Percentiles rank a stretch among this genome's conserved stretches.
phyloP scores from a whole-genome alignment of 192 early-diverging fungal species.

The Coemansia sp. region DNA sequence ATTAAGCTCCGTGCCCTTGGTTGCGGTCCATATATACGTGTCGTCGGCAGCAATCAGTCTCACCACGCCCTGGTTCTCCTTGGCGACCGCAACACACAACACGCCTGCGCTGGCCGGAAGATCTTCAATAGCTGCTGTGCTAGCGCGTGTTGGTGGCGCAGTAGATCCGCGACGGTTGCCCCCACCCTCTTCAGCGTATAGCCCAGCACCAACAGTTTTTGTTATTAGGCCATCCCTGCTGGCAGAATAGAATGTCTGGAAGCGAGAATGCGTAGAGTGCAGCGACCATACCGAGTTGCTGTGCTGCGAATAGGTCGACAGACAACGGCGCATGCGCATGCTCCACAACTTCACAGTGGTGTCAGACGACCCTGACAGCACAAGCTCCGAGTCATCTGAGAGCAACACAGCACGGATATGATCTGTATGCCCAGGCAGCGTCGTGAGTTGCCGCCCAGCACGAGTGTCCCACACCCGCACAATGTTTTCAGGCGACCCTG shows the following conservation, averaged over 20 bases:
- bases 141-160: constrained; percentile 6
- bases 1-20: constrained; percentile 75
- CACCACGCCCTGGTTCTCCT: constrained; percentile 78
- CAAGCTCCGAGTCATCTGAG: constrained; percentile 80
- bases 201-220: constrained; percentile 67
- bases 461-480: constrained; percentile 90
- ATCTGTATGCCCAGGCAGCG: constrained; percentile 92
- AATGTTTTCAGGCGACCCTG: constrained; percentile 92
- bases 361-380: constrained; percentile 91
- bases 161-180: constrained; percentile 14
- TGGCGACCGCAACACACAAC: constrained; percentile 80
- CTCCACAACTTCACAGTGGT: constrained; percentile 98
- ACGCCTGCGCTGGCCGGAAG: constrained; percentile 10
- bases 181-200: constrained; percentile 26
- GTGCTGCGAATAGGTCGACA: constrained; percentile 87
- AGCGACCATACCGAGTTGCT: constrained; percentile 90
- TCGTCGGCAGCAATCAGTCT: constrained; percentile 84
- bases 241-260: constrained; percentile 91
- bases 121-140: constrained; percentile 20
- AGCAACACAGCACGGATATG: constrained; percentile 87
- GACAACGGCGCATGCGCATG: constrained; percentile 77
- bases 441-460: constrained; percentile 66
- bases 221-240: constrained; percentile 89
- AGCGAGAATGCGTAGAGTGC: constrained; percentile 76
- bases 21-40: constrained; percentile 89